Conservation (phyloP, 2,329 filamentous ascomycete species). For the Epichloe hybrida region DNA sequence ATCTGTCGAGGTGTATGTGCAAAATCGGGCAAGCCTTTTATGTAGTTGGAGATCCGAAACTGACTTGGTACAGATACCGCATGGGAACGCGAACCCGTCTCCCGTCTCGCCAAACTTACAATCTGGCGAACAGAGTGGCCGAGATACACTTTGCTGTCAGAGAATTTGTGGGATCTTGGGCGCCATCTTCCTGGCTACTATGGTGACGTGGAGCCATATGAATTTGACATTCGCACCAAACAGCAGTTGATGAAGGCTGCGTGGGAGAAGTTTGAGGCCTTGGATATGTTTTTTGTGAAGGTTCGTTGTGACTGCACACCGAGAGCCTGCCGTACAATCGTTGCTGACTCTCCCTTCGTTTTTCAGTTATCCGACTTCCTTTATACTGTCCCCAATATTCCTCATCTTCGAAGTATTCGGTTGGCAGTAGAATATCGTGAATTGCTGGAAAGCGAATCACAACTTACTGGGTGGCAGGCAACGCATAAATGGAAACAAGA, state of each 20-base stretch:
- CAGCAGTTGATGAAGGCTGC: slow-evolving; percentile 35
- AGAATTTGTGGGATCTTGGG: slow-evolving; percentile 38
- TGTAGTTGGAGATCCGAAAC: background rate
- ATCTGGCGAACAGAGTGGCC: slow-evolving; percentile 47
- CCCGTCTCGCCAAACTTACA: slow-evolving; percentile 38
- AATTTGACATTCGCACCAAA: slow-evolving; percentile 28
- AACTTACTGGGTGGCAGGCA: slow-evolving; percentile 26
- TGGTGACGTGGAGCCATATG: slow-evolving; percentile 29
- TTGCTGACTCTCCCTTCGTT: background rate
- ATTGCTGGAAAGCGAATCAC: slow-evolving; percentile 36
- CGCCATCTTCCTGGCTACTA: slow-evolving; percentile 40
- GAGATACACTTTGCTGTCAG: slow-evolving; percentile 39
- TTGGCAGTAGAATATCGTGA: slow-evolving; percentile 48
- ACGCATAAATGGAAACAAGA: slow-evolving; percentile 46
- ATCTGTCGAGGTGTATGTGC: slow-evolving; percentile 41
- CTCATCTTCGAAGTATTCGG: slow-evolving; percentile 42
- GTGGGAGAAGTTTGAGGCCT: slow-evolving; percentile 38
- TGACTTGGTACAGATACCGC: slow-evolving; percentile 35
- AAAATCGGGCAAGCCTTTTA: background rate
- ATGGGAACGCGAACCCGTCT: slow-evolving; percentile 43
- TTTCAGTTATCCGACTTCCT: slow-evolving; percentile 47
- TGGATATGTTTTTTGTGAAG: slow-evolving; percentile 56
- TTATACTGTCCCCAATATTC: slow-evolving; percentile 40
- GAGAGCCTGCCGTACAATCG: slow-evolving; percentile 2
- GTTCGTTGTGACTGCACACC: slow-evolving; percentile 20